Evolutionary conservation across 352 stramenopile species (phyloP).

Genomic region (Globisporangium barbulae): DNA sequence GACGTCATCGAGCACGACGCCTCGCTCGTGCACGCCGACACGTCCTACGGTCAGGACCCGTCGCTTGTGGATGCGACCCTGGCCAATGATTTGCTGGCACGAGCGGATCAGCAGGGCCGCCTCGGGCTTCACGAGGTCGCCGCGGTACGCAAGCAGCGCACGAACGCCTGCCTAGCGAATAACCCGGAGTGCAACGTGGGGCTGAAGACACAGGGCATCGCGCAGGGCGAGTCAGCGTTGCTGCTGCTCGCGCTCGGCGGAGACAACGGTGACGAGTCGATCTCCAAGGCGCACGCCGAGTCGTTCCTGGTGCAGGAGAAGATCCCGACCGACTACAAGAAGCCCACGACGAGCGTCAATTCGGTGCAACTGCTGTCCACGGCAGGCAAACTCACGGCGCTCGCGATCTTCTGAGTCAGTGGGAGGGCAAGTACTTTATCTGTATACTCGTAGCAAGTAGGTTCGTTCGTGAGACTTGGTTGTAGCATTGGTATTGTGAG

Average conservation of each 20-base stretch:
- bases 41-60: background rate
- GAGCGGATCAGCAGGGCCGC: background rate
- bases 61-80: background rate
- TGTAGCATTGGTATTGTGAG: no score
- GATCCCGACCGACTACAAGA: constrained; percentile 39
- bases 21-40: background rate
- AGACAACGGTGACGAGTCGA: constrained; percentile 15
- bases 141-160: background rate
- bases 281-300: constrained; percentile 35
- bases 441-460: no score
- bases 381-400: background rate
- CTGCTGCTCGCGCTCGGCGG: background rate
- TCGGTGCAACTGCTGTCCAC: background rate
- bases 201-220: background rate
- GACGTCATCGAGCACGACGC: background rate
- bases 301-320: constrained; percentile 45
- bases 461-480: no score
- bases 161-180: background rate
- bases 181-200: background rate
- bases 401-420: background rate
- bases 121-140: background rate
- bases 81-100: background rate
- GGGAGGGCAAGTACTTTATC: no score
- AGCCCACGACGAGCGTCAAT: constrained; percentile 13
- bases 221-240: background rate